Evolutionary conservation across 2,329 filamentous ascomycete species (phyloP), one percentile per base, ranked within the genome.

Genomic region (Cercospora janseana): DNA sequence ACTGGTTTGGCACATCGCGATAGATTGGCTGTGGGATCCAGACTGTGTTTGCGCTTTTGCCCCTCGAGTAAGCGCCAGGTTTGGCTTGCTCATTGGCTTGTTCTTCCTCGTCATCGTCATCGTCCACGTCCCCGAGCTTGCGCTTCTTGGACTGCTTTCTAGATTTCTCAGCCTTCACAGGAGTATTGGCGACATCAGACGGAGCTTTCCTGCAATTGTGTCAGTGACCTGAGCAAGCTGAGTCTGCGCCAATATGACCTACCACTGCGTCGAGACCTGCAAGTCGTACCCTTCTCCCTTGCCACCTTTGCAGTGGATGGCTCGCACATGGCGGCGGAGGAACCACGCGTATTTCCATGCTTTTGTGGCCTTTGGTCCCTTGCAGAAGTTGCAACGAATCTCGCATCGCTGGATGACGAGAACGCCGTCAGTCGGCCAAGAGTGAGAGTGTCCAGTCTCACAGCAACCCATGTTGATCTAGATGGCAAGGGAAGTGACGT

Each of bases 321-420:
- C 52, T 21, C 56, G 54, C 6, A 64, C 60, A 40, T 66, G 63
- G 18, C 61, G 54, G n/a, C 63, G 60, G 23, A 64, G 37, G 42
- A 60, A 63, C 62, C 63, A 64, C 4, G 61, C 59, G 27, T 56
- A 62, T 34, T 62, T 61, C 57, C 59, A 63, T 12, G 51, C 31
- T 31, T 59, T 57, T 12, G 55, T 38, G 0, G 45, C 9, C n/a
- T 27, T 50, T 10, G 27, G 49, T 3, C 47, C 51, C 3, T 42
- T 38, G 49, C 63, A 66, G 44, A 59, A 66, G 42, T 51, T 51
- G 51, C 63, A 66, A 23, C 52, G 53, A 6, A 46, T 44, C 47
- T 66, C 63, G 34, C 63, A 66, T 20, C 53, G 53, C 44, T 62
- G 48, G 31, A 66, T 62, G 34, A 58, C 49, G 15, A 66, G 52